Evolutionary conservation across 2,329 filamentous ascomycete species (phyloP).

Genomic region (Macrophomina pseudophaseolina): DNA sequence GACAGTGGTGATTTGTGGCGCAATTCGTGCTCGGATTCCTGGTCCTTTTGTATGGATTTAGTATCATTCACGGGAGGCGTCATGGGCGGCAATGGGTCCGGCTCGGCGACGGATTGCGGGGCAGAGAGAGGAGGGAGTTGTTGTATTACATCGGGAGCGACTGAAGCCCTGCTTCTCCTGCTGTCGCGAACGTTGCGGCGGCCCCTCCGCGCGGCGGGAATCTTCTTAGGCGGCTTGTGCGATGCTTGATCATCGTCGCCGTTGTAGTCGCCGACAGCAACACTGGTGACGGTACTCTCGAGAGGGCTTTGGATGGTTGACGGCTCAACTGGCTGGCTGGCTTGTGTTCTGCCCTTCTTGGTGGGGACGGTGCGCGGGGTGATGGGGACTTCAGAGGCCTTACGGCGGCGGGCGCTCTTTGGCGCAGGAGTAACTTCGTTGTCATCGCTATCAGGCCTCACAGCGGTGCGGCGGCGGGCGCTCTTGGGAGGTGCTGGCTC

Average conservation of each 20-base stretch:
- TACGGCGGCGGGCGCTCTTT: conserved; percentile 32
- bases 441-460: conserved; percentile 67
- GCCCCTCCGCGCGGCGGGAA: conserved; percentile 13
- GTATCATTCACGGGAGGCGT: background rate
- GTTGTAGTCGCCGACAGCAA: background rate
- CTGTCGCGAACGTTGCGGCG: conserved; percentile 26
- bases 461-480: conserved; percentile 62
- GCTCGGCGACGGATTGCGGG: background rate
- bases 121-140: conserved; percentile 1
- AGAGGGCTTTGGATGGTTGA: conserved; percentile 65
- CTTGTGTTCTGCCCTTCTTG: conserved; percentile 52
- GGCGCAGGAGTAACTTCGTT: conserved; percentile 81
- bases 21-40: conserved; percentile 20
- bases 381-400: conserved; percentile 55
- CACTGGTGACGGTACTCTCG: conserved; percentile 13
- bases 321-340: conserved; percentile 60
- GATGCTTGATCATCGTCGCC: background rate
- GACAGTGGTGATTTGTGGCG: conserved; percentile 21
- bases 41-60: conserved; percentile 4
- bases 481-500: conserved; percentile 60
- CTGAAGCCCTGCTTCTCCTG: conserved; percentile 22
- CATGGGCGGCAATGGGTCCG: background rate
- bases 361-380: conserved; percentile 49
- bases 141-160: conserved; percentile 24
- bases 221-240: conserved; percentile 14